Percentiles rank a stretch among this genome's conserved stretches.
These are phyloP conservation scores for Torulaspora globosa DNA, from an alignment of 1,139 yeast genomes.

Conservation along the genomic window DNA sequence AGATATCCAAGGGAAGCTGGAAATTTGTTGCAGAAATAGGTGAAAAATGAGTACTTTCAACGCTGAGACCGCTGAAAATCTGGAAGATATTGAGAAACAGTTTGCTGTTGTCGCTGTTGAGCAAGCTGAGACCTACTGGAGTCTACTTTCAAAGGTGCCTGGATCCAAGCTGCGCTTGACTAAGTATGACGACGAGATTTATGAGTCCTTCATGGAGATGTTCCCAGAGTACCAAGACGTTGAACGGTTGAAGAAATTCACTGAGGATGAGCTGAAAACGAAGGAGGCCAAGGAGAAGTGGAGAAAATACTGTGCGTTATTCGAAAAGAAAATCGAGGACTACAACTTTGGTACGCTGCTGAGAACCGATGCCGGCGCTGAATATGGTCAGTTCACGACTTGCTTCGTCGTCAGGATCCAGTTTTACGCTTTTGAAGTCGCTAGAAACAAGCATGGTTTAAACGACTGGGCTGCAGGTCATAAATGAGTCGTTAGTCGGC, in stretches of 20 bases:
- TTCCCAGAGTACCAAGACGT: slow-evolving; percentile 81
- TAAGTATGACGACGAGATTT: slow-evolving; percentile 77
- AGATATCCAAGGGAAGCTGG: not conserved
- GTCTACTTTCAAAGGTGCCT: slow-evolving; percentile 62
- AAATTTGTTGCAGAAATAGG: slow-evolving; percentile 7
- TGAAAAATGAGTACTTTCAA: slow-evolving; percentile 42
- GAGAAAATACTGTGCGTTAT: slow-evolving; percentile 82
- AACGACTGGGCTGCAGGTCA: slow-evolving; percentile 74
- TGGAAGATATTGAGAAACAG: slow-evolving; percentile 82
- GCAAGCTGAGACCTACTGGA: slow-evolving; percentile 95
- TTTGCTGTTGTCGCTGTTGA: slow-evolving; percentile 96
- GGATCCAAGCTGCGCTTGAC: slow-evolving; percentile 80
- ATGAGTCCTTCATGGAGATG: slow-evolving; percentile 57
- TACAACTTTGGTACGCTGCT: slow-evolving; percentile 93
- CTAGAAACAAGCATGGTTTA: slow-evolving; percentile 83
- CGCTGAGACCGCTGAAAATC: slow-evolving; percentile 57
- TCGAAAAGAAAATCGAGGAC: slow-evolving; percentile 75
- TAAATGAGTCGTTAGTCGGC: slow-evolving; percentile 6
- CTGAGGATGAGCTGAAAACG: slow-evolving; percentile 81
- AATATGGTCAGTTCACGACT: slow-evolving; percentile 79
- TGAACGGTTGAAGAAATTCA: slow-evolving; percentile 51
- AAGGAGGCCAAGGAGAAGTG: slow-evolving; percentile 78
- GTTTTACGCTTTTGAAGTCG: slow-evolving; percentile 91
- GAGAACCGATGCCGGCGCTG: slow-evolving; percentile 64
- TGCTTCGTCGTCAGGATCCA: slow-evolving; percentile 90